These are phyloP conservation scores for Chlamydomonas schloesseri DNA, from an alignment of 139 green algal genomes.

Conservation along the genomic window DNA sequence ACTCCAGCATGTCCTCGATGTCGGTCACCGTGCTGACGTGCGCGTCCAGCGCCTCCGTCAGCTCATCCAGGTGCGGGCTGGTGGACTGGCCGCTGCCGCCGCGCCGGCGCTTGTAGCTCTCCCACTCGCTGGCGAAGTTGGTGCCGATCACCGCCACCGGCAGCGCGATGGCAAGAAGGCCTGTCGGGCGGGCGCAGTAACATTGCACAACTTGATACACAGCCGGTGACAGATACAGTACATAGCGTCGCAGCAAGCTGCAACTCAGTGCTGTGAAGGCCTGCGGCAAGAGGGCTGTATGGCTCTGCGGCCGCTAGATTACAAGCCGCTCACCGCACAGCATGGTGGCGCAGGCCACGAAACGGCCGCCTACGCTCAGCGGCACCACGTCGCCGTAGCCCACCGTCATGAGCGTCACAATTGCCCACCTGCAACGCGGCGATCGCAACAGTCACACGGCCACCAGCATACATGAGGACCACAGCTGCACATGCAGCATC, in stretches of 20 bases:
- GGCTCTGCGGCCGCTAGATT: no score
- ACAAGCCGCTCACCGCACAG: slow-evolving; percentile 32
- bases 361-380: slow-evolving; percentile 39
- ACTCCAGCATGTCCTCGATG: slow-evolving; percentile 3
- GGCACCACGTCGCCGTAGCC: slow-evolving; percentile 60
- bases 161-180: slow-evolving; percentile 52
- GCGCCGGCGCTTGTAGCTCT: not conserved
- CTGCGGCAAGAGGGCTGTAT: not conserved
- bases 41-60: not conserved
- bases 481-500: no score
- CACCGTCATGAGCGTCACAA: slow-evolving; percentile 64
- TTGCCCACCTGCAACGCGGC: slow-evolving; percentile 48
- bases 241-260: no score
- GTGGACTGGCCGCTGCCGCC: no score
- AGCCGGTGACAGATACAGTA: not conserved
- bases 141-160: slow-evolving; percentile 57
- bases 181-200: not conserved
- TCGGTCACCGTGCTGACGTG: not conserved
- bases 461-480: no score
- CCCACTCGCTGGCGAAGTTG: slow-evolving; percentile 55
- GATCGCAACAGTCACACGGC: not conserved
- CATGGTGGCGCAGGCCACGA: slow-evolving; percentile 51
- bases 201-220: not conserved
- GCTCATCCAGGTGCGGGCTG: not conserved
- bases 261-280: no score